Base-by-base conservation (phyloP, 768 basidiomycete genomes). In the Mrakia frigida region DNA sequence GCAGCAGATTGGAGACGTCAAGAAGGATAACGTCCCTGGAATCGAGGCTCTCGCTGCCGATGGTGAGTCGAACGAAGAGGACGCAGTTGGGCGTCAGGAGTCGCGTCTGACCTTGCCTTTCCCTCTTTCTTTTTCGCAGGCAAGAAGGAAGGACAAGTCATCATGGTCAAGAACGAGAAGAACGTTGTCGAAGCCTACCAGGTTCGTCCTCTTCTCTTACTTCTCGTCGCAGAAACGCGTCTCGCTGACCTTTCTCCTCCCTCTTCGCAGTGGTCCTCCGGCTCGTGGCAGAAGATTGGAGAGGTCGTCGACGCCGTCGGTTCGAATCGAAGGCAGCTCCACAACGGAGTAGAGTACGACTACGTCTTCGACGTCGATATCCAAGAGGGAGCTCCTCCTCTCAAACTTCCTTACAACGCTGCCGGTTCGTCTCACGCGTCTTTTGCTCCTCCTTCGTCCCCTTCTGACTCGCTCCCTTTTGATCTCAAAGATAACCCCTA, bases 311-410 rank as follows among this genome's bases (percentile, higher is more conserved):
- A 97, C 81, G 95, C 94, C 28, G 91, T 96, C 71, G 92, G 94
- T 33, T 89, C 90, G 50, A 89, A 89, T n/a, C 87, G 93, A 75
- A 95, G 92, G 83, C 92, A 95, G 83, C 87, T 97, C n/a, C 91
- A 91, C 81, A 84, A 94, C 80, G 97, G 97, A 25, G 90, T 90
- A 81, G 96, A 98, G 84, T 99, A 95, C 81, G 97, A 99, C 84
- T 97, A 97, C 81, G 96, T 99, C n/a, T 98, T 98, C 81, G 95
- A 97, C 81, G 95, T 99, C 50, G 97, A 98, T 81, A 90, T 98
- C 37, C 88, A 93, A 81, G 96, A 97, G 77, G 95, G 94, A 3
- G 89, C 88, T 23, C 95, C 96, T 16, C 90, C 95, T 10, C 86
- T 98, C 79, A 98, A 98, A 81, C 87, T 99, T 31, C 96, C 96